Conservation (phyloP, 371 early-diverging fungal genomes). For the Haplosporangium sp. region DNA sequence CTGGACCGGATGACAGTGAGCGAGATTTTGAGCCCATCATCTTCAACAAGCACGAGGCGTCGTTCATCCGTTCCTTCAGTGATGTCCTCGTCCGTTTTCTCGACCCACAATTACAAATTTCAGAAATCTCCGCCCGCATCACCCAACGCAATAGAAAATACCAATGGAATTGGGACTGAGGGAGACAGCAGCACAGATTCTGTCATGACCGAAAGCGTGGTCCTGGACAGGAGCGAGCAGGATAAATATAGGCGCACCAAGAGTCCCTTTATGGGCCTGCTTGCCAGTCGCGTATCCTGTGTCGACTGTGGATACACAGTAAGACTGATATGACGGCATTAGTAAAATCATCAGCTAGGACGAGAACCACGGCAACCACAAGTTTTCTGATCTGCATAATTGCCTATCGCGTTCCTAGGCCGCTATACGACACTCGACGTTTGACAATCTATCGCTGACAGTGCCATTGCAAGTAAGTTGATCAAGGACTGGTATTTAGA, state of each 20-base stretch:
- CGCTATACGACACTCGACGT: constrained; percentile 71
- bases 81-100: constrained; percentile 18
- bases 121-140: neutral
- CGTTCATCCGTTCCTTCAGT: constrained; percentile 12
- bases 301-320: constrained; percentile 76
- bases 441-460: constrained; percentile 76
- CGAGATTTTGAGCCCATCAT: constrained; percentile 30
- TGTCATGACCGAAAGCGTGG: constrained; percentile 20
- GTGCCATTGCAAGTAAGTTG: constrained; percentile 66
- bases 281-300: constrained; percentile 73
- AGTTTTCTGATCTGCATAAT: neutral
- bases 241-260: constrained; percentile 36
- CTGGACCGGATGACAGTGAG: constrained; percentile 45
- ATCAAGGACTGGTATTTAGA: neutral
- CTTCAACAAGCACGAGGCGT: constrained; percentile 5
- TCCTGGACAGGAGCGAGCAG: constrained; percentile 30
- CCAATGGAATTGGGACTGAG: neutral
- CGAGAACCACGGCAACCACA: no score
- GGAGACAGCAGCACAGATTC: neutral
- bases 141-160: neutral
- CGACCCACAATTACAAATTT: neutral
- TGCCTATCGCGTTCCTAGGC: constrained; percentile 38
- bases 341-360: neutral
- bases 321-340: constrained; percentile 8
- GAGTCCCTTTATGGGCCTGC: constrained; percentile 69